Evolutionary conservation across 768 basidiomycete species (phyloP), one percentile per base, ranked within the genome.

Genomic region (Obba rivulosa): DNA sequence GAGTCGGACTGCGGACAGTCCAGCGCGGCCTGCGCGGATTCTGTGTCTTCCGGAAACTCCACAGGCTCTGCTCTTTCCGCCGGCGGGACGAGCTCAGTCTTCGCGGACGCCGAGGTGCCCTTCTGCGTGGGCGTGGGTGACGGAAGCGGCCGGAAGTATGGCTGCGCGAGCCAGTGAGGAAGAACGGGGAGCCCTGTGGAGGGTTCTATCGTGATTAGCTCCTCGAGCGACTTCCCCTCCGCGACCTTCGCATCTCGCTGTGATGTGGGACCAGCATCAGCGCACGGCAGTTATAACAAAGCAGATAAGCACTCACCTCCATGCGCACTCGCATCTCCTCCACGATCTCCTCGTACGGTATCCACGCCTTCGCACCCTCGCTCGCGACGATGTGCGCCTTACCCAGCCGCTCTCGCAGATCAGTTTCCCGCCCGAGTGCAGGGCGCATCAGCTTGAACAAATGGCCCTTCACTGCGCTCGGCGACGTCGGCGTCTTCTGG

Each of bases 371-470:
- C 18, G 40, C 20, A 41, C 57, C 49, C 59, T 56, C 40, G 49
- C 66, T 18, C 59, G 64, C 25, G 41, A 51, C 51, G 11, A 59
- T 54, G 24, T 53, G 59, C 22, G 80, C 66, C 41, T 66, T 71
- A 5, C 89, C 88, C 17, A 97, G 67, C 59, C 69, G 69, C 48
- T 89, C 82, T 36, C 95, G 72, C 50, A 96, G 63, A 60, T 93
- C 92, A 2, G 66, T 72, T 56, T 90, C 81, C 43, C 70, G 62
- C 18, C 59, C 68, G 25, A 97, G 69, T 0, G 83, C 86, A 0
- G 91, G 91, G 0, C 85, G 82, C 69, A 96, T 77, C 28, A 99
- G 65, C 66, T 96, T 91, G 78, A 96, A 99, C 28, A 99, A 62
- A 61, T 99, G 95, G 0, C 90, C 85, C 60, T 95, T 95, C 56